Evolutionary conservation across 441 rosid genomes (phyloP).

Genomic region (Pelargonium myrrhifolium): DNA sequence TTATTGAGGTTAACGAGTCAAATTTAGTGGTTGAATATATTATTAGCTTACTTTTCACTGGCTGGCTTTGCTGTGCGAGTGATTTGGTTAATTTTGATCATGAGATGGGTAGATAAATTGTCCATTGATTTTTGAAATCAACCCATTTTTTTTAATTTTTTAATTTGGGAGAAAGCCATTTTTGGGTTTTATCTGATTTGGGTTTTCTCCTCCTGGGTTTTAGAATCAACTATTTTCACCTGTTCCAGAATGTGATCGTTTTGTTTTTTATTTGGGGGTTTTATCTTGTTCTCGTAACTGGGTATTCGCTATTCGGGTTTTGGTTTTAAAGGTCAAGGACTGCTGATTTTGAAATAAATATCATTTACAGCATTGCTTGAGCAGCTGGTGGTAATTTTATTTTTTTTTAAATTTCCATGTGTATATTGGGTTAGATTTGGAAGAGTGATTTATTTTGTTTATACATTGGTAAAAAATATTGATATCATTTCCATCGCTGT

Average conservation of each 20-base stretch:
- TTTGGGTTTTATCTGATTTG: slow-evolving; percentile 6
- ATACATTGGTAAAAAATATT: not conserved
- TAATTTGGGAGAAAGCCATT: slow-evolving; percentile 4
- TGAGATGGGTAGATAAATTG: not conserved
- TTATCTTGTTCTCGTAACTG: slow-evolving; percentile 2
- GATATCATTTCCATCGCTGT: not conserved
- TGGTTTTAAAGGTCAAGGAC: not conserved
- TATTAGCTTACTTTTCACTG: slow-evolving; percentile 2
- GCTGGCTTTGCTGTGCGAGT: not conserved
- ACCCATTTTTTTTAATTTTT: not conserved
- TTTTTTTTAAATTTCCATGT: not conserved
- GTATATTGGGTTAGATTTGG: not conserved
- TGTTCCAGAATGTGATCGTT: not conserved
- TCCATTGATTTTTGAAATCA: not conserved
- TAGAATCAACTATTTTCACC: not conserved
- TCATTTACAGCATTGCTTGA: not conserved
- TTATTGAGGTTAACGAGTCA: not conserved
- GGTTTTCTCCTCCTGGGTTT: slow-evolving; percentile 5
- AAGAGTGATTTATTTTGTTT: not conserved
- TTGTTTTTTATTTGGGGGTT: not conserved
- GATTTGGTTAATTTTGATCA: not conserved
- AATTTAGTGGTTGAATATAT: not conserved
- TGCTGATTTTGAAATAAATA: not conserved
- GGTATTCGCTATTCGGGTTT: not conserved
- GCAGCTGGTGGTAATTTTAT: not conserved